Conservation (phyloP, 2,329 filamentous ascomycete species). For the Curvularia spicifera region DNA sequence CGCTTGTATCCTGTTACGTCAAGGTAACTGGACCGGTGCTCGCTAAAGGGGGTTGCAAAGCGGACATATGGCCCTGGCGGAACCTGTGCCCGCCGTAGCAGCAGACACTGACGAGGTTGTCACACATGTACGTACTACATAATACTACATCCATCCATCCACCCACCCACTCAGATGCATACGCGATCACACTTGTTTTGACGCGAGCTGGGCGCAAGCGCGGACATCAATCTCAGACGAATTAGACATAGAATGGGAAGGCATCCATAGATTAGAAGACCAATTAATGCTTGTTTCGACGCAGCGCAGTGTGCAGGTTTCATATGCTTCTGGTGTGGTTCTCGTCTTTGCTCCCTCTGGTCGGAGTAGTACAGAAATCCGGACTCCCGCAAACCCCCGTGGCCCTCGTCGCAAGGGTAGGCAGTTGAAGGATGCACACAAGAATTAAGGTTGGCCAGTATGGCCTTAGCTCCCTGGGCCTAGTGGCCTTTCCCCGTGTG, state of each 20-base stretch:
- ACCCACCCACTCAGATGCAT: neutral
- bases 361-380: neutral
- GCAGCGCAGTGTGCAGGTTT: neutral
- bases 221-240: constrained; percentile 7
- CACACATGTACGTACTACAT: neutral
- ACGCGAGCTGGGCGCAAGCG: constrained; percentile 8
- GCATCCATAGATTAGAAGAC: constrained; percentile 1
- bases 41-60: constrained; percentile 4
- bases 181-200: neutral
- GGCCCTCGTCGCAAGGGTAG: neutral
- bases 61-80: constrained; percentile 9
- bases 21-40: constrained; percentile 20
- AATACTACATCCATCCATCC: too few species aligned
- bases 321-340: neutral
- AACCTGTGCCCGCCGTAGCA: constrained; percentile 8
- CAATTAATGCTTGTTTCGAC: neutral
- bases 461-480: neutral
- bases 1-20: constrained; percentile 23
- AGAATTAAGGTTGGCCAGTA: constrained; percentile 14
- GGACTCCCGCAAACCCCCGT: neutral
- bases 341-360: neutral
- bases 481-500: constrained; percentile 15
- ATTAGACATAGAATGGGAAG: neutral
- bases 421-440: constrained; percentile 4
- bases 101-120: constrained; percentile 11